These are phyloP conservation scores for Spiromastix sp. DNA, from an alignment of 2,329 filamentous ascomycete genomes.

Conservation along the genomic window DNA sequence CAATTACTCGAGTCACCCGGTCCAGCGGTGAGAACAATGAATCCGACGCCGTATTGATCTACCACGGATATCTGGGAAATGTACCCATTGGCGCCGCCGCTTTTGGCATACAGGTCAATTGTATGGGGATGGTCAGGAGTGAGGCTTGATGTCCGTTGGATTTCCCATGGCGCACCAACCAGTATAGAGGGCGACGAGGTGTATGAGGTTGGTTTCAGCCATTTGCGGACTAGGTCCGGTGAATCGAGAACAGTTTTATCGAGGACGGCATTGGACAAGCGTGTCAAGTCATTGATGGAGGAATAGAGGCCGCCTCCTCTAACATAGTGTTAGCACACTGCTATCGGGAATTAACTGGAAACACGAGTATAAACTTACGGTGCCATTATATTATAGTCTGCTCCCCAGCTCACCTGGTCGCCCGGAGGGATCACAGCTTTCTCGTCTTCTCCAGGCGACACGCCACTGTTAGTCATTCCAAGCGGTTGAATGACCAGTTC, in stretches of 20 bases:
- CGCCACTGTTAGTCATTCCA: conserved; percentile 16
- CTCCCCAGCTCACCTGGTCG: conserved; percentile 23
- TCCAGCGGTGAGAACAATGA: conserved; percentile 24
- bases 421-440: conserved; percentile 26
- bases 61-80: conserved; percentile 26
- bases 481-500: conserved; percentile 18
- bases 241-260: conserved; percentile 18
- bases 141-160: conserved; percentile 19
- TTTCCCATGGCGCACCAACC: conserved; percentile 32
- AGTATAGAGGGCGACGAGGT: conserved; percentile 20
- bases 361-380: conserved; percentile 19
- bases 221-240: conserved; percentile 16
- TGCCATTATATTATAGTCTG: conserved; percentile 23
- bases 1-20: conserved; percentile 14
- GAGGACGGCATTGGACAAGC: conserved; percentile 20
- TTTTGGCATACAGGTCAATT: conserved; percentile 26
- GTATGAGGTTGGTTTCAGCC: conserved; percentile 27
- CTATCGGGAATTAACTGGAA: conserved; percentile 1
- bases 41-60: conserved; percentile 26
- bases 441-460: conserved; percentile 19
- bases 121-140: conserved; percentile 20
- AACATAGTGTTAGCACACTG: conserved; percentile 1
- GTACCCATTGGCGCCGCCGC: conserved; percentile 25
- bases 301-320: conserved; percentile 29
- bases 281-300: conserved; percentile 23